These are phyloP conservation scores for Trifolium repens DNA, from an alignment of 306 rosid genomes.

Conservation along the genomic window DNA sequence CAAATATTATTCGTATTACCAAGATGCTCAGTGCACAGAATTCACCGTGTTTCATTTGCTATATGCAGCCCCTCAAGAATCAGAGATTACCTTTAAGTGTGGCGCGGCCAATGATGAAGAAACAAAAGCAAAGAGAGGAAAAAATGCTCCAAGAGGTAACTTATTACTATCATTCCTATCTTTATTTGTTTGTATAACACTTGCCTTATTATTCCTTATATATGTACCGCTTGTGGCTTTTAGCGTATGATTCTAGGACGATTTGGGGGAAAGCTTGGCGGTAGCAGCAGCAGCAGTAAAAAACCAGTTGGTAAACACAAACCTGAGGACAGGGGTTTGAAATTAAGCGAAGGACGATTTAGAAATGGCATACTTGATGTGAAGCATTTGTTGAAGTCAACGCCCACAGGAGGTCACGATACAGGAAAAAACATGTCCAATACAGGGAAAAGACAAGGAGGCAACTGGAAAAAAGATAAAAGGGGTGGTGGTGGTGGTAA, in stretches of 20 bases:
- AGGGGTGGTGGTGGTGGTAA: conserved; percentile 49
- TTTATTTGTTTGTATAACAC: not conserved
- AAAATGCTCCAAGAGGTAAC: conserved; percentile 71
- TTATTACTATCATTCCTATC: conserved; percentile 11
- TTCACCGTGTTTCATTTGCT: conserved; percentile 12
- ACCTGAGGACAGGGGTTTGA: conserved; percentile 62
- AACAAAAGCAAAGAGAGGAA: conserved; percentile 75
- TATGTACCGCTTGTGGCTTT: conserved; percentile 17
- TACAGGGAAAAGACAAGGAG: conserved; percentile 47
- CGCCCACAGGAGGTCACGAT: conserved; percentile 47
- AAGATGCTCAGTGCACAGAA: not conserved
- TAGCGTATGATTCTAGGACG: conserved; percentile 59
- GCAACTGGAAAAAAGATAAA: conserved; percentile 48
- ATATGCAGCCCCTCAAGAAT: conserved; percentile 63
- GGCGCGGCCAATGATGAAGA: conserved; percentile 77
- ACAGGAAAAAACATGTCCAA: conserved; percentile 27
- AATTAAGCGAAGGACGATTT: conserved; percentile 66
- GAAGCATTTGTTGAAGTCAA: conserved; percentile 61
- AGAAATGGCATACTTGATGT: conserved; percentile 80
- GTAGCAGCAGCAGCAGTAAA: conserved; percentile 51
- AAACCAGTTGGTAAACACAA: conserved; percentile 54
- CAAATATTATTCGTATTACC: not conserved
- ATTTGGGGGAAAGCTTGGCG: conserved; percentile 54
- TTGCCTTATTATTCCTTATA: conserved; percentile 21
- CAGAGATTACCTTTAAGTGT: conserved; percentile 73